Conservation (phyloP, 495 filamentous ascomycete species). For the Daldinia caldariorum region DNA sequence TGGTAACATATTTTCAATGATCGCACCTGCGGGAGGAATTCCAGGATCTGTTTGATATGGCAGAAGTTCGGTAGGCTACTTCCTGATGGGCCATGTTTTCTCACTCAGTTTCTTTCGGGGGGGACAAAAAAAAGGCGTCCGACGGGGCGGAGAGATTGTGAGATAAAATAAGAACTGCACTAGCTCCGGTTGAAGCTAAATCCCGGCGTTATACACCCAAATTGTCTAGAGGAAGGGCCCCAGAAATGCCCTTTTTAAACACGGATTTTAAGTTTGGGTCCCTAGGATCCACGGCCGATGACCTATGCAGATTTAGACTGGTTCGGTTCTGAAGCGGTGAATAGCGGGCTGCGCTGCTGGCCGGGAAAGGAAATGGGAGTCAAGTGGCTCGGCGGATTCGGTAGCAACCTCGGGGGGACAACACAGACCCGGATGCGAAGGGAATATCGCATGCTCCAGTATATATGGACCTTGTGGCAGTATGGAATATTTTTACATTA, state of each 20-base stretch:
- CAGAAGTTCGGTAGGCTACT: conserved; percentile 54
- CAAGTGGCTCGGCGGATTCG: conserved; percentile 43
- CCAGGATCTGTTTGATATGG: conserved; percentile 58
- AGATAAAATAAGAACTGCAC: conserved; percentile 40
- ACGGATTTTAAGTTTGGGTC: conserved; percentile 41
- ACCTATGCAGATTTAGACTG: conserved; percentile 36
- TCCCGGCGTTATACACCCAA: conserved; percentile 32
- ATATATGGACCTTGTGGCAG: conserved; percentile 37
- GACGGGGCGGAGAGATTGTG: conserved; percentile 29
- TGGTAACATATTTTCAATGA: conserved; percentile 45
- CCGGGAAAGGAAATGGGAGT: conserved; percentile 41
- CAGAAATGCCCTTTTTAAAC: conserved; percentile 34
- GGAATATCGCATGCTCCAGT: conserved; percentile 42
- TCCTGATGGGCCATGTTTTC: conserved; percentile 55
- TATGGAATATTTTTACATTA: conserved; percentile 39
- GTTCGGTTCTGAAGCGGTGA: conserved; percentile 41
- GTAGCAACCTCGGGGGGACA: conserved; percentile 40
- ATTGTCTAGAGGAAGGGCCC: conserved; percentile 28
- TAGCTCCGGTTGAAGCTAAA: conserved; percentile 34
- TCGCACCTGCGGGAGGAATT: conserved; percentile 59
- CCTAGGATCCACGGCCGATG: conserved; percentile 37
- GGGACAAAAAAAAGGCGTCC: conserved; percentile 34
- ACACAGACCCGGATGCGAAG: conserved; percentile 39
- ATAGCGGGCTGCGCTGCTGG: conserved; percentile 37
- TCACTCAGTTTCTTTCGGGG: conserved; percentile 30